Evolutionary conservation across 2,329 filamentous ascomycete species (phyloP), one percentile per base, ranked within the genome.

Genomic region (Pseudogymnoascus sp.): DNA sequence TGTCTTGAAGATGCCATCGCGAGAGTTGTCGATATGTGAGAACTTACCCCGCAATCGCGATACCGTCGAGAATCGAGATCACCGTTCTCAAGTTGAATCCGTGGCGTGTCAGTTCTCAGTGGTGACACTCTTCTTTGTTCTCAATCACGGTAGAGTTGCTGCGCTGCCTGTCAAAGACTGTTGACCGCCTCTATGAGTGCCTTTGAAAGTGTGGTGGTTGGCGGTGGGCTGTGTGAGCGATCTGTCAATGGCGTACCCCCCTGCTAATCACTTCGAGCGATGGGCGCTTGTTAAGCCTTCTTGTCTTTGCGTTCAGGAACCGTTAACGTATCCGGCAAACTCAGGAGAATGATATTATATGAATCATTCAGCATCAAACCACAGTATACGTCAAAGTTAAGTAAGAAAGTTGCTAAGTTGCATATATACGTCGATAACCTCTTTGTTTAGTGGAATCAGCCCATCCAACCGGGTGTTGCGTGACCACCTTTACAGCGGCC

Each of bases 401-500:
- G 47, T 11, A 54, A 21, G 47, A 54, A n/a, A 33, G 47, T 54
- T 54, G 47, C 39, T 33, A 15, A 33, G 47, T 54, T 54, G 47
- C 39, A 54, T 54, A 33, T 54, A 54, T 54, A 54, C 47, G 47
- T 54, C 17, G 15, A 17, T 5, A 54, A 35, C 44, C 47, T 54
- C 29, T 54, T 54, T 54, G 29, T 35, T 54, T 54, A 54, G 15
- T 47, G 8, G 47, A 54, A 54, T 54, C 47, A 54, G 29, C 31
- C 47, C 47, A 54, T 13, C 47, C 47, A 54, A 54, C 29, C 47
- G 29, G 47, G 47, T 54, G 47, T 54, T 54, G 47, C 47, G 47
- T 54, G 47, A 54, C 47, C 47, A 9, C 13, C 10, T 21, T 21
- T 4, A 21, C 21, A 21, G 21, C 21, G 21, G 5, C 29, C 15